Percentiles rank a stretch among this genome's conserved stretches.
Evolutionary conservation across 495 filamentous ascomycete genomes (phyloP).

Genomic region (Apiosordaria backusii): DNA sequence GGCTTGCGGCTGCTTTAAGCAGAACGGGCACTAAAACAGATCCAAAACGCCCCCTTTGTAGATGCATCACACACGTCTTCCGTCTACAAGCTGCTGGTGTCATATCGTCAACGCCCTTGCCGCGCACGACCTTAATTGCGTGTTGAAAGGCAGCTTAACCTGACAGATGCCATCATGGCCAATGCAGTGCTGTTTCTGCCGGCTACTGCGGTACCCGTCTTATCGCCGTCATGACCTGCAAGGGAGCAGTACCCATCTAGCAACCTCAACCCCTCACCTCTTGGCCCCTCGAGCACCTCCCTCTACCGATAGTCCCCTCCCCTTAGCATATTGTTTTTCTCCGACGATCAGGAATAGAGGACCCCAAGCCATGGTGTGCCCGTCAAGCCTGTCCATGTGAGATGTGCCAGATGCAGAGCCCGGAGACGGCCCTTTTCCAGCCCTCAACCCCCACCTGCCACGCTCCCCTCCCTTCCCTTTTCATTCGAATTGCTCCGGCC

Average conservation of each 20-base stretch:
- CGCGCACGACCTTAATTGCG: conserved; percentile 8
- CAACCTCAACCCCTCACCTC: background rate
- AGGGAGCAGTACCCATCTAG: background rate
- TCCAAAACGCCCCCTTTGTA: conserved; percentile 14
- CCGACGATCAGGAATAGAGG: conserved; percentile 32
- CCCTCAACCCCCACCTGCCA: conserved; percentile 17
- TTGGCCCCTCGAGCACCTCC: background rate
- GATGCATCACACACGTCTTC: conserved; percentile 4
- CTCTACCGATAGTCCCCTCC: conserved; percentile 6
- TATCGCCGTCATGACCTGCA: background rate
- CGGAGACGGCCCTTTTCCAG: conserved; percentile 5
- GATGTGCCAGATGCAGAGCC: conserved; percentile 11
- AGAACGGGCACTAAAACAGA: conserved; percentile 16
- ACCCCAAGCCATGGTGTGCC: conserved; percentile 19
- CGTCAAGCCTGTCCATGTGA: conserved; percentile 1
- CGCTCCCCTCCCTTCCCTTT: conserved; percentile 6
- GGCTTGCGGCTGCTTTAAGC: conserved; percentile 15
- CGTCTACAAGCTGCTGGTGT: background rate
- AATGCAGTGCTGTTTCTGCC: background rate
- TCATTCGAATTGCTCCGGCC: conserved; percentile 8
- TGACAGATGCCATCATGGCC: background rate
- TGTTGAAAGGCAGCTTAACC: background rate
- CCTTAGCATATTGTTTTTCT: conserved; percentile 27
- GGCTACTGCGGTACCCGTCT: conserved; percentile 3
- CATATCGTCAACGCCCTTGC: background rate